These are phyloP conservation scores for Fusarium chaquense DNA, from an alignment of 2,329 filamentous ascomycete genomes.

Conservation along the genomic window DNA sequence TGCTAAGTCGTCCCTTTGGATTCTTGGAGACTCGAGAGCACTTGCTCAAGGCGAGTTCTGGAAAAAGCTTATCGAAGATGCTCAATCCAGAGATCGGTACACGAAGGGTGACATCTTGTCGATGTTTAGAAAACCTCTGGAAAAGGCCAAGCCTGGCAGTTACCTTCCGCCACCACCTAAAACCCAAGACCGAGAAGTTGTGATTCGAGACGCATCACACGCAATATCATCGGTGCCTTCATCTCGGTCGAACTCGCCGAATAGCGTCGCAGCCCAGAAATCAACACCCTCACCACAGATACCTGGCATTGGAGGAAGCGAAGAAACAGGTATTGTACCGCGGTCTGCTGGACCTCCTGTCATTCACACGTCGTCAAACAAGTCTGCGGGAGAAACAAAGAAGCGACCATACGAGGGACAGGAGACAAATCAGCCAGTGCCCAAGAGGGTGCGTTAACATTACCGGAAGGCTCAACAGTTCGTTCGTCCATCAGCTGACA, in stretches of 20 bases:
- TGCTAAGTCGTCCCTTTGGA: constrained; percentile 96
- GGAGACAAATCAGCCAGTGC: constrained; percentile 48
- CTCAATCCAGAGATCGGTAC: constrained; percentile 78
- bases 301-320: constrained; percentile 37
- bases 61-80: constrained; percentile 86
- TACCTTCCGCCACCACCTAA: constrained; percentile 31
- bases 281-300: constrained; percentile 19
- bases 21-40: constrained; percentile 90
- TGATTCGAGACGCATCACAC: constrained; percentile 39
- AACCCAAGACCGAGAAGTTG: constrained; percentile 30
- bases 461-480: background rate
- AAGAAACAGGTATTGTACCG: constrained; percentile 36
- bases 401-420: constrained; percentile 59
- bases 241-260: constrained; percentile 32
- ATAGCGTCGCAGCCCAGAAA: constrained; percentile 5
- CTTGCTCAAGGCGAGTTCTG: constrained; percentile 91
- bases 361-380: constrained; percentile 54
- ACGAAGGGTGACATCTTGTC: constrained; percentile 72
- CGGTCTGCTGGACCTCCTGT: constrained; percentile 52
- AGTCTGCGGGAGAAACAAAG: constrained; percentile 49
- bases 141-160: constrained; percentile 50
- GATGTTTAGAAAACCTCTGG: constrained; percentile 61
- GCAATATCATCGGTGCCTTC: constrained; percentile 16
- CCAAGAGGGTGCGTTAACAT: constrained; percentile 58
- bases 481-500: constrained; percentile 40